Conservation (phyloP, 1,284 basidiomycete genomes). For the Boletus nobilissimus region DNA sequence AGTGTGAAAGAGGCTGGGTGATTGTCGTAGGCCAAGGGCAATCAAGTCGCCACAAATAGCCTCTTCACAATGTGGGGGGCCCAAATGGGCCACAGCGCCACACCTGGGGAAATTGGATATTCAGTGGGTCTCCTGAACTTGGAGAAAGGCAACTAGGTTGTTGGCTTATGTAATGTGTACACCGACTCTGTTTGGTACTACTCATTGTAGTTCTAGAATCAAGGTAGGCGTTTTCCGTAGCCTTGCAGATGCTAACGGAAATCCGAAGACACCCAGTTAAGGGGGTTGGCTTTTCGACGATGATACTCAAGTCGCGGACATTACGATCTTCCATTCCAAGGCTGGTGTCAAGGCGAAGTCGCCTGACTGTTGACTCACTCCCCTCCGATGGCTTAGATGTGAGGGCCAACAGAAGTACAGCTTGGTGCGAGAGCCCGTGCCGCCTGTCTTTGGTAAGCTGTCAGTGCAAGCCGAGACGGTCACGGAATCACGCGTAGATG, state of each 20-base stretch:
- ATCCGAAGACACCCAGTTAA: not conserved
- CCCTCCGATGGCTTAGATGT: not conserved
- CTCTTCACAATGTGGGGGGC: too few relatives aligned
- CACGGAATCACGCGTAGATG: not conserved
- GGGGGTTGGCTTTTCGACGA: not conserved
- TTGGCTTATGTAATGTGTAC: too few relatives aligned
- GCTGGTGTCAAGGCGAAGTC: not conserved
- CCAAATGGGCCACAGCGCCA: too few relatives aligned
- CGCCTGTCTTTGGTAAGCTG: not conserved
- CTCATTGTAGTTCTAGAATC: too few relatives aligned
- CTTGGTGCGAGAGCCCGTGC: not conserved
- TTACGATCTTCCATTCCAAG: not conserved
- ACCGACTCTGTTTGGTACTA: too few relatives aligned
- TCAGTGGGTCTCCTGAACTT: too few relatives aligned
- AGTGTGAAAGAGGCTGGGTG: too few relatives aligned
- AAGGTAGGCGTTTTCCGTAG: slow-evolving; percentile 9
- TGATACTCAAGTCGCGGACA: not conserved
- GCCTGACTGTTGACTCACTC: not conserved
- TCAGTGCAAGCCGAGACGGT: not conserved
- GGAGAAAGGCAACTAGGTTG: too few relatives aligned
- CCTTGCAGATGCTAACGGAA: slow-evolving; percentile 13
- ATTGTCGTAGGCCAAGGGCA: too few relatives aligned
- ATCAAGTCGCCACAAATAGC: too few relatives aligned
- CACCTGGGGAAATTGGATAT: too few relatives aligned
- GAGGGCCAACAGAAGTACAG: not conserved